Percentiles rank a stretch among this genome's conserved stretches.
phyloP scores from a whole-genome alignment of 257 asterid genomes.

The Petrea volubilis region DNA sequence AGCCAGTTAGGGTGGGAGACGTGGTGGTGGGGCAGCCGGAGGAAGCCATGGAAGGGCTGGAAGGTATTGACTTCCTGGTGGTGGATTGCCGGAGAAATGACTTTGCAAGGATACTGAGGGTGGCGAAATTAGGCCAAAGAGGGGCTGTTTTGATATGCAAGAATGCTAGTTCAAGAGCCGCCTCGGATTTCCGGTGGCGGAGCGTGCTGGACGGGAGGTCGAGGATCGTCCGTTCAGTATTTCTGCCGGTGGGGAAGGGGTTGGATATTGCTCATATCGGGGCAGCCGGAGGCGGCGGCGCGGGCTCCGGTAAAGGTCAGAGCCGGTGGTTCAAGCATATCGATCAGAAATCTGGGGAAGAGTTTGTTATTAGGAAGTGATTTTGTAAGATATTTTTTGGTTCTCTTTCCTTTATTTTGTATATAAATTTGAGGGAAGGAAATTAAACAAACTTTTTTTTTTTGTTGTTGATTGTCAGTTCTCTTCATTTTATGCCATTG shows the following conservation, averaged over 20 bases:
- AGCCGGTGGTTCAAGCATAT: conserved; percentile 66
- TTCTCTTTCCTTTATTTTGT: conserved; percentile 4
- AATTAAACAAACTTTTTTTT: background rate
- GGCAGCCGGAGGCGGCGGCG: conserved; percentile 18
- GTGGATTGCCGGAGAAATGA: conserved; percentile 56
- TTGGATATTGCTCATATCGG: conserved; percentile 79
- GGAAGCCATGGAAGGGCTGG: conserved; percentile 46
- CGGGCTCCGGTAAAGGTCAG: conserved; percentile 1
- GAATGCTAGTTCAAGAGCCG: conserved; percentile 57
- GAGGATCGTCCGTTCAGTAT: conserved; percentile 71
- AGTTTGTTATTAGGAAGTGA: conserved; percentile 53
- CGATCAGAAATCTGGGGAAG: conserved; percentile 65
- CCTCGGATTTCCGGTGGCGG: conserved; percentile 61
- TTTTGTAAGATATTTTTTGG: background rate
- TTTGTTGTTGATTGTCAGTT: background rate
- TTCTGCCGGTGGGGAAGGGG: conserved; percentile 88
- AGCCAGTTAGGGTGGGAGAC: background rate
- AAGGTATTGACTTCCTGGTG: conserved; percentile 70
- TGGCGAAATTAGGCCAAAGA: conserved; percentile 63
- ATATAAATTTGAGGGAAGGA: conserved; percentile 4
- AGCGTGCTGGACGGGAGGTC: conserved; percentile 45
- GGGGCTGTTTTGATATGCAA: conserved; percentile 87
- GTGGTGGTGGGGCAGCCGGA: conserved; percentile 50
- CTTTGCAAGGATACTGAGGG: conserved; percentile 44
- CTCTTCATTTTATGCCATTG: too few relatives aligned